Evolutionary conservation across 805 yeast genomes (phyloP).

Genomic region (Limtongia smithiae): DNA sequence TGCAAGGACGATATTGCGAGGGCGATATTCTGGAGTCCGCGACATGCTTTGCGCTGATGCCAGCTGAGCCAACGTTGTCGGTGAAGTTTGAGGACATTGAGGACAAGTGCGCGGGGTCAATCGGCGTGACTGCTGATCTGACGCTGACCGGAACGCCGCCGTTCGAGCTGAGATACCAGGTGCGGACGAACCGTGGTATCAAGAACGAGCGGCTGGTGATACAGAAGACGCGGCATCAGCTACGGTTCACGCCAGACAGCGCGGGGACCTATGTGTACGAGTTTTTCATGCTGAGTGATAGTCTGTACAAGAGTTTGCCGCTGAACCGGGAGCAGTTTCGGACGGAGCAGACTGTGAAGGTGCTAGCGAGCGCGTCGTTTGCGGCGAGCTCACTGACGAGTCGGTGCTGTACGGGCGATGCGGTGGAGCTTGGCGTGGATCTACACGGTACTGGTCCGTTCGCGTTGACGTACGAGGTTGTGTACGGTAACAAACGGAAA

Average conservation of each 20-base stretch:
- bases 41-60: constrained; percentile 52
- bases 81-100: constrained; percentile 54
- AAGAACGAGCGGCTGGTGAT: constrained; percentile 35
- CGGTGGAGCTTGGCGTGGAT: constrained; percentile 49
- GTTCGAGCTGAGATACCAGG: constrained; percentile 60
- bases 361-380: constrained; percentile 43
- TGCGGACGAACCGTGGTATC: constrained; percentile 41
- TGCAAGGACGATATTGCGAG: constrained; percentile 60
- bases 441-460: constrained; percentile 83
- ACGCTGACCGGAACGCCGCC: constrained; percentile 76
- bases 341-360: constrained; percentile 37
- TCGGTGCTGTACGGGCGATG: constrained; percentile 49
- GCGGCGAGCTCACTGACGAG: constrained; percentile 21
- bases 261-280: constrained; percentile 81
- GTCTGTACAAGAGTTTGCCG: constrained; percentile 47
- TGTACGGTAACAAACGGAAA: constrained; percentile 51
- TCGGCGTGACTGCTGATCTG: constrained; percentile 75
- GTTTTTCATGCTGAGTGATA: constrained; percentile 62
- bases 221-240: constrained; percentile 46
- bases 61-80: constrained; percentile 50
- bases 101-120: constrained; percentile 89
- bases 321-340: constrained; percentile 29
- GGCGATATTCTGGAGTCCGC: constrained; percentile 61
- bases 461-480: constrained; percentile 61
- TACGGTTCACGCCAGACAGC: constrained; percentile 67